Evolutionary conservation across 2,329 filamentous ascomycete species (phyloP).

Genomic region (Phoma sp.): DNA sequence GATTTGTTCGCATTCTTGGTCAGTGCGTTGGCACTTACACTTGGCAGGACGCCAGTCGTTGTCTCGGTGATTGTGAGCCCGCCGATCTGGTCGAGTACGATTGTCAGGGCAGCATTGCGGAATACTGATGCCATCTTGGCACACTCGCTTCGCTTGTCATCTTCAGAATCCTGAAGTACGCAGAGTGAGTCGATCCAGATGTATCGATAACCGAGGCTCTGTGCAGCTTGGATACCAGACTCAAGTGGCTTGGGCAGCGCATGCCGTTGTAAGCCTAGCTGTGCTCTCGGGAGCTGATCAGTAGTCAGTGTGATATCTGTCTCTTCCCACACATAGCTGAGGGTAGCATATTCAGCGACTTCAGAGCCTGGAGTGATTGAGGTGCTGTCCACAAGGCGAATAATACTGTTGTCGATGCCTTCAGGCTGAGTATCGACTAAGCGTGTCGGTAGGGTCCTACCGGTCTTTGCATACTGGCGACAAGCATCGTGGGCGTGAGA

Average conservation of each 20-base stretch:
- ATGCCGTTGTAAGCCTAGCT: slow-evolving; percentile 22
- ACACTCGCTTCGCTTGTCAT: slow-evolving; percentile 42
- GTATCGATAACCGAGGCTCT: slow-evolving; percentile 40
- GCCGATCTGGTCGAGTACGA: slow-evolving; percentile 34
- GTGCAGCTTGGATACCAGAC: slow-evolving; percentile 36
- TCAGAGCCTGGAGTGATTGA: slow-evolving; percentile 18
- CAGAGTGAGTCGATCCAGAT: slow-evolving; percentile 46
- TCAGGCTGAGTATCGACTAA: slow-evolving; percentile 38
- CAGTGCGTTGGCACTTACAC: background rate
- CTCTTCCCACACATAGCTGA: slow-evolving; percentile 39
- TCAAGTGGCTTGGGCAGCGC: slow-evolving; percentile 32
- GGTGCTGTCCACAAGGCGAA: slow-evolving; percentile 34
- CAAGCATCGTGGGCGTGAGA: slow-evolving; percentile 36
- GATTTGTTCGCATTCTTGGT: background rate
- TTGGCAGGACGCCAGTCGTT: background rate
- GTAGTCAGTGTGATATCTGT: slow-evolving; percentile 30
- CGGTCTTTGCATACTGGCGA: slow-evolving; percentile 13
- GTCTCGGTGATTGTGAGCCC: background rate
- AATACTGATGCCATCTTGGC: slow-evolving; percentile 39
- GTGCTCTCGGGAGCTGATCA: slow-evolving; percentile 20
- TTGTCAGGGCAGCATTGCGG: slow-evolving; percentile 44
- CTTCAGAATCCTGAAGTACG: slow-evolving; percentile 41
- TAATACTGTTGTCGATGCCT: slow-evolving; percentile 14
- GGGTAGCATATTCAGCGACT: slow-evolving; percentile 32
- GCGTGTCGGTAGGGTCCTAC: slow-evolving; percentile 37